These are phyloP conservation scores for Boletus vermiculosoides DNA, from an alignment of 768 basidiomycete genomes.

Conservation along the genomic window DNA sequence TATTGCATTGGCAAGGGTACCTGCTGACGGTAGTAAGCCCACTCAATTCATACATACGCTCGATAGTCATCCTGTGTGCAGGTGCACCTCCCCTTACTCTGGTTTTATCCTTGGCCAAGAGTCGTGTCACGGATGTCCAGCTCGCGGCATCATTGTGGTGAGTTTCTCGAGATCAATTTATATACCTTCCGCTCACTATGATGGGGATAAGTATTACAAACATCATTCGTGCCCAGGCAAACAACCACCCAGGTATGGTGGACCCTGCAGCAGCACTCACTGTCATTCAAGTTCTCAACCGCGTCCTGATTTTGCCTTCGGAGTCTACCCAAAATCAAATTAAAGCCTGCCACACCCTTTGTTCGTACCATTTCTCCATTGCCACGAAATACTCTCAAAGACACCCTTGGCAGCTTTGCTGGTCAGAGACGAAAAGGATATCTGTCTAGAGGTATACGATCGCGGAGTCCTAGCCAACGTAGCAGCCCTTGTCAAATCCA, in stretches of 20 bases:
- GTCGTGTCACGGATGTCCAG: constrained; percentile 59
- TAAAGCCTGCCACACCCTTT: constrained; percentile 74
- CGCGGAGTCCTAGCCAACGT: constrained; percentile 62
- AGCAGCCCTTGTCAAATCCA: constrained; percentile 46
- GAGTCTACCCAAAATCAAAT: constrained; percentile 48
- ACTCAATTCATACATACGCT: constrained; percentile 21
- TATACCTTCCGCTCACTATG: neutral
- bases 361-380: constrained; percentile 41
- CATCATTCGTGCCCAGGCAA: constrained; percentile 52
- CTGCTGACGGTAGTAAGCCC: constrained; percentile 39
- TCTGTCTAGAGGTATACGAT: constrained; percentile 71
- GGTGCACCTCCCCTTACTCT: constrained; percentile 33
- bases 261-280: constrained; percentile 53
- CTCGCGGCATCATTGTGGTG: constrained; percentile 72
- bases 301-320: constrained; percentile 46
- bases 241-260: constrained; percentile 28
- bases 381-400: neutral
- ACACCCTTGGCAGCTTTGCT: constrained; percentile 48
- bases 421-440: constrained; percentile 63
- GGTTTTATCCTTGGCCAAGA: constrained; percentile 54
- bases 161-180: constrained; percentile 3
- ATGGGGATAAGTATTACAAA: constrained; percentile 49
- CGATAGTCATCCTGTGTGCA: constrained; percentile 5
- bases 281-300: constrained; percentile 69
- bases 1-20: constrained; percentile 42